A percentile compares a stretch with the other conserved stretches of the same genome.
These are phyloP conservation scores for Cryptosporidium sp. DNA, from an alignment of 169 alveolate species.

Conservation along the genomic window DNA sequence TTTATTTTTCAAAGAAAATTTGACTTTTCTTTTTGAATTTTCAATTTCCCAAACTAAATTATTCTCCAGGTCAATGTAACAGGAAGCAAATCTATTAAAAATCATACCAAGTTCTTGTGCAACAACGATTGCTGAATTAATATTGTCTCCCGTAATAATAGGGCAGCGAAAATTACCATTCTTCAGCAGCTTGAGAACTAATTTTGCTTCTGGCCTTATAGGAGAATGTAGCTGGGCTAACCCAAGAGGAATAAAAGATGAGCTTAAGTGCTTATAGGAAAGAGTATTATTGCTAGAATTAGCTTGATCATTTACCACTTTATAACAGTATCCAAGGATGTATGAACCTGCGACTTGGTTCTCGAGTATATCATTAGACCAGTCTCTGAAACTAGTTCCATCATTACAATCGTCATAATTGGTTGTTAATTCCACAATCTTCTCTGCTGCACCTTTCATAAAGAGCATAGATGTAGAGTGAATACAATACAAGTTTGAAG, in stretches of 20 bases:
- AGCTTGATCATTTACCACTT: background rate
- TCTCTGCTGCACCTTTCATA: slow-evolving; percentile 63
- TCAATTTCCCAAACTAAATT: slow-evolving; percentile 46
- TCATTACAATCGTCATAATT: background rate
- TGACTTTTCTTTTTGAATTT: background rate
- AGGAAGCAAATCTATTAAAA: background rate
- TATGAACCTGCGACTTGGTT: slow-evolving; percentile 59
- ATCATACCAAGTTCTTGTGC: slow-evolving; percentile 30
- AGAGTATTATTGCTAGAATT: background rate
- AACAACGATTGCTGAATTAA: slow-evolving; percentile 53
- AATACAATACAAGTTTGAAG: background rate
- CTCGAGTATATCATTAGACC: slow-evolving; percentile 9
- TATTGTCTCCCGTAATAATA: slow-evolving; percentile 54
- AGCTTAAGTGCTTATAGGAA: background rate
- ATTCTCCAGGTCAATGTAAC: slow-evolving; percentile 8
- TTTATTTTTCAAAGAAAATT: background rate
- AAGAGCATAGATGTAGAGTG: background rate
- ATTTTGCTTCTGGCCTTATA: slow-evolving; percentile 42
- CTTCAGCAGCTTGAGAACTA: background rate
- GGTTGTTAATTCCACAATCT: slow-evolving; percentile 9
- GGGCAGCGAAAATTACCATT: slow-evolving; percentile 35
- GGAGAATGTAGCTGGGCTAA: slow-evolving; percentile 48
- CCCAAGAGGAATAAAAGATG: slow-evolving; percentile 55
- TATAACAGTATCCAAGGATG: slow-evolving; percentile 49
- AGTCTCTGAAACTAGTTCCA: slow-evolving; percentile 9